Percentiles rank a stretch among this genome's conserved stretches.
These are phyloP conservation scores for Zygotorulaspora florentina DNA, from an alignment of 805 yeast species.

Conservation along the genomic window DNA sequence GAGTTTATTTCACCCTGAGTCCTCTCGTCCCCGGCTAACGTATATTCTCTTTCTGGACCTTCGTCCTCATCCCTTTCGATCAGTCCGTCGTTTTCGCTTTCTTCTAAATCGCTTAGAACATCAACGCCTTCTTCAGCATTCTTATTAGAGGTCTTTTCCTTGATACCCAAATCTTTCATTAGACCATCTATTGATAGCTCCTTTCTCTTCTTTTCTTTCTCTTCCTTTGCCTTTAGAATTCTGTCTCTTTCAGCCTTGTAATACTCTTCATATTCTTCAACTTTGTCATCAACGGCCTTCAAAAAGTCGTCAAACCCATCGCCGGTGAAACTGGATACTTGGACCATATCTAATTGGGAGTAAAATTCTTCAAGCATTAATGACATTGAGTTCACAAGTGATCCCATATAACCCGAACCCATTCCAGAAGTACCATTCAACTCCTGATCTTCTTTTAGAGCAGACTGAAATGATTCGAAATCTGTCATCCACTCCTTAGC, in stretches of 20 bases:
- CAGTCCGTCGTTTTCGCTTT: constrained; percentile 41
- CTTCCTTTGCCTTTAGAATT: constrained; percentile 69
- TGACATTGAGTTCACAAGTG: constrained; percentile 90
- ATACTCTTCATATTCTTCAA: constrained; percentile 77
- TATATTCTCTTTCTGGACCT: constrained; percentile 61
- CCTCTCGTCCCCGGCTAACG: constrained; percentile 64
- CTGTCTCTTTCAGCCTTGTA: constrained; percentile 85
- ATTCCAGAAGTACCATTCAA: constrained; percentile 50
- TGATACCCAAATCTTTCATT: constrained; percentile 82
- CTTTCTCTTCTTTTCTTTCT: constrained; percentile 66
- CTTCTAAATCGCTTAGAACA: constrained; percentile 43
- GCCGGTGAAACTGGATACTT: constrained; percentile 92
- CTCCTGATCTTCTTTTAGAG: constrained; percentile 64
- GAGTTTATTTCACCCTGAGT: constrained; percentile 52
- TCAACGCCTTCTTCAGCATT: constrained; percentile 51
- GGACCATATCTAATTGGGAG: constrained; percentile 84
- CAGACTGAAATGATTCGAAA: constrained; percentile 84
- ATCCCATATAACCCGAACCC: constrained; percentile 86
- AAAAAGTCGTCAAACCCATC: constrained; percentile 90
- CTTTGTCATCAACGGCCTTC: constrained; percentile 78
- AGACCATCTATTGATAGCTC: constrained; percentile 64
- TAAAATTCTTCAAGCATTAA: constrained; percentile 95
- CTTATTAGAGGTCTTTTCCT: constrained; percentile 32
- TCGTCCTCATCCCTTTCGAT: constrained; percentile 46
- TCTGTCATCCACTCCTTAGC: constrained; percentile 98